phyloP scores from a whole-genome alignment of 1,284 basidiomycete species.

The Anthracocystis walkeri region DNA sequence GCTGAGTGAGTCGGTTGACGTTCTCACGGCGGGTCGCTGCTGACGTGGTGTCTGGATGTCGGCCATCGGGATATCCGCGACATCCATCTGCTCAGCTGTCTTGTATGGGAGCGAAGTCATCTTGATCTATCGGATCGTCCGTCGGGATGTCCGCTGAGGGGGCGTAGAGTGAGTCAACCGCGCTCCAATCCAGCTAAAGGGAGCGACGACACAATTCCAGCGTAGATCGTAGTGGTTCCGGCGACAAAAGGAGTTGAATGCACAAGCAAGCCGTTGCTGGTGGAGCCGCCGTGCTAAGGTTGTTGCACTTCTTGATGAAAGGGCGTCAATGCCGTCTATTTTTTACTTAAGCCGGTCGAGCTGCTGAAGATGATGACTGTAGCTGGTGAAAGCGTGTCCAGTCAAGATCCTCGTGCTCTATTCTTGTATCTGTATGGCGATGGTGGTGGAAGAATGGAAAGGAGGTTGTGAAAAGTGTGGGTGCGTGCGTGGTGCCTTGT shows the following conservation, averaged over 20 bases:
- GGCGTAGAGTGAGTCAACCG: too few species aligned
- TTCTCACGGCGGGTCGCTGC: conserved; percentile 3
- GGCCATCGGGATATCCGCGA: conserved; percentile 50
- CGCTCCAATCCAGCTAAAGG: conserved; percentile 2
- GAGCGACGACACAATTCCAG: not conserved
- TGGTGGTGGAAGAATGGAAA: not conserved
- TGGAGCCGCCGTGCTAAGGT: too few species aligned
- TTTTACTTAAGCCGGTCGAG: not conserved
- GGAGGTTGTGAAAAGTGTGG: not conserved
- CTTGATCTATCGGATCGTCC: not conserved
- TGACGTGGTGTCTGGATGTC: conserved; percentile 34
- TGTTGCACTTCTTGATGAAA: not conserved
- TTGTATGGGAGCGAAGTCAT: conserved; percentile 57
- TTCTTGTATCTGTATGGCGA: not conserved
- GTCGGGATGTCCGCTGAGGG: conserved; percentile 1
- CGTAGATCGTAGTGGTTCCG: not conserved
- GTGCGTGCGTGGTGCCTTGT: not conserved
- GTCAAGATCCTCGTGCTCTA: not conserved
- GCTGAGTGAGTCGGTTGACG: conserved; percentile 14
- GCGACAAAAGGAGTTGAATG: not conserved
- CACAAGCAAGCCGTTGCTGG: not conserved
- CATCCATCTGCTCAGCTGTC: conserved; percentile 33
- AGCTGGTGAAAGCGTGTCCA: not conserved
- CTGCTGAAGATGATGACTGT: not conserved
- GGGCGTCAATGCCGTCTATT: not conserved